These are phyloP conservation scores for Psilocybe mexicana DNA, from an alignment of 1,284 basidiomycete genomes.

Conservation along the genomic window DNA sequence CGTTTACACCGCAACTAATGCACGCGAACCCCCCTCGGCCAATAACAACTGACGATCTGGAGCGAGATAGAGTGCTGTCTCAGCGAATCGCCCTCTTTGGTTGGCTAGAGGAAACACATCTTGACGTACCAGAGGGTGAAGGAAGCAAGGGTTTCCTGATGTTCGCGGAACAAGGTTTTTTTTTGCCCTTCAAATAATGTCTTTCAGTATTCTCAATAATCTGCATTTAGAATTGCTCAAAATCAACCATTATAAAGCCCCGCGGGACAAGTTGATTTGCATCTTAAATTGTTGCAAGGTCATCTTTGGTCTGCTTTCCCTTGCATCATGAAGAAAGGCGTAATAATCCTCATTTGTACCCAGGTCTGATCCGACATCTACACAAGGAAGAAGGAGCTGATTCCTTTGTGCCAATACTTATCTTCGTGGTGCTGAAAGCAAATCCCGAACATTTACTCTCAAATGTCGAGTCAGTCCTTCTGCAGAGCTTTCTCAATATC, in stretches of 20 bases:
- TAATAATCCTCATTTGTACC: conserved; percentile 11
- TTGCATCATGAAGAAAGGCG: conserved; percentile 8
- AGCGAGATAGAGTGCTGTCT: conserved; percentile 86
- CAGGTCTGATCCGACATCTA: conserved; percentile 89
- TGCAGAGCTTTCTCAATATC: not conserved
- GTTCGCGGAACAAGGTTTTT: conserved; percentile 89
- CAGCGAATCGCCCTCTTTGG: conserved; percentile 92
- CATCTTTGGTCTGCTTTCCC: conserved; percentile 80
- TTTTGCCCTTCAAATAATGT: not conserved
- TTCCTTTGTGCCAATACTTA: conserved; percentile 92
- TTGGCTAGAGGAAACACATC: conserved; percentile 88
- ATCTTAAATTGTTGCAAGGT: conserved; percentile 98
- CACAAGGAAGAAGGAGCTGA: conserved; percentile 82
- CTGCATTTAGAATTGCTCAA: conserved; percentile 77
- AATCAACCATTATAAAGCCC: conserved; percentile 98
- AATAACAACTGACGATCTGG: conserved; percentile 94
- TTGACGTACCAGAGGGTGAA: conserved; percentile 77
- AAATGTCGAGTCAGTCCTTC: conserved; percentile 81
- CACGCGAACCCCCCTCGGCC: conserved; percentile 66
- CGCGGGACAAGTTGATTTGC: conserved; percentile 97
- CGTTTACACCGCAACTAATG: conserved; percentile 83
- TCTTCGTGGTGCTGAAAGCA: conserved; percentile 91
- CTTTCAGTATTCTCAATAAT: not conserved
- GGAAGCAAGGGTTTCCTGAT: conserved; percentile 84
- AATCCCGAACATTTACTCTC: conserved; percentile 93